Conservation (phyloP, 352 stramenopile species). For the Globisporangium paddicum region DNA sequence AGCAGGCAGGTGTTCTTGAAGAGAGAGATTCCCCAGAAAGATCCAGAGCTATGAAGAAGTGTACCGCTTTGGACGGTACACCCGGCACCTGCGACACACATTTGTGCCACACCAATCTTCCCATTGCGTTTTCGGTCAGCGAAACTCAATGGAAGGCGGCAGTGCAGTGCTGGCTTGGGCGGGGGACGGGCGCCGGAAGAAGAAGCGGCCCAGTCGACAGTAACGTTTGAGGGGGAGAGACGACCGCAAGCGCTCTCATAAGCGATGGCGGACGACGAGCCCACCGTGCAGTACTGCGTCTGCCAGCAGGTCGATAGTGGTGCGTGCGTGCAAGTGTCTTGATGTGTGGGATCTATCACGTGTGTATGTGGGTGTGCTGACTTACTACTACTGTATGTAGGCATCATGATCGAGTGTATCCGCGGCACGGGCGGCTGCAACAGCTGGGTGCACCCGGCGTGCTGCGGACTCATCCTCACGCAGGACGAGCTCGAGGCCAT, state of each 20-base stretch:
- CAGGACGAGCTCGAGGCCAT: slow-evolving; percentile 82
- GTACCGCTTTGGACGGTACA: neutral
- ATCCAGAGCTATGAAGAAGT: slow-evolving; percentile 1
- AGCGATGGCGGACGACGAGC: slow-evolving; percentile 29
- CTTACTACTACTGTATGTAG: slow-evolving; percentile 9
- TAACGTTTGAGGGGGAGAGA: slow-evolving; percentile 1
- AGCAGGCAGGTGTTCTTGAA: too few species aligned
- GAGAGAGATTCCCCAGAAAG: too few species aligned
- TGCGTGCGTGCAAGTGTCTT: slow-evolving; percentile 17
- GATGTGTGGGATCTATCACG: too few species aligned
- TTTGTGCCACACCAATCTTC: too few species aligned
- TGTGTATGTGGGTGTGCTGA: slow-evolving; percentile 5
- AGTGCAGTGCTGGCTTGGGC: slow-evolving; percentile 1
- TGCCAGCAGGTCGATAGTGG: slow-evolving; percentile 77
- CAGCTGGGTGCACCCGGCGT: slow-evolving; percentile 88
- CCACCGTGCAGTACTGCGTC: slow-evolving; percentile 73
- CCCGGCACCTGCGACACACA: too few species aligned
- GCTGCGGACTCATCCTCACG: slow-evolving; percentile 83
- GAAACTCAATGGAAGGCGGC: slow-evolving; percentile 15
- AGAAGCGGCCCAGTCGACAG: neutral
- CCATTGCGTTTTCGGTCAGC: neutral
- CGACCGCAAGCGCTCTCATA: neutral
- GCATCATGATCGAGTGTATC: slow-evolving; percentile 93
- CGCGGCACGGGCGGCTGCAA: slow-evolving; percentile 87
- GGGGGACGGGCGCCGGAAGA: slow-evolving; percentile 3